Base-by-base conservation (phyloP, 2,329 filamentous ascomycete genomes). In the Coniella lustricola region DNA sequence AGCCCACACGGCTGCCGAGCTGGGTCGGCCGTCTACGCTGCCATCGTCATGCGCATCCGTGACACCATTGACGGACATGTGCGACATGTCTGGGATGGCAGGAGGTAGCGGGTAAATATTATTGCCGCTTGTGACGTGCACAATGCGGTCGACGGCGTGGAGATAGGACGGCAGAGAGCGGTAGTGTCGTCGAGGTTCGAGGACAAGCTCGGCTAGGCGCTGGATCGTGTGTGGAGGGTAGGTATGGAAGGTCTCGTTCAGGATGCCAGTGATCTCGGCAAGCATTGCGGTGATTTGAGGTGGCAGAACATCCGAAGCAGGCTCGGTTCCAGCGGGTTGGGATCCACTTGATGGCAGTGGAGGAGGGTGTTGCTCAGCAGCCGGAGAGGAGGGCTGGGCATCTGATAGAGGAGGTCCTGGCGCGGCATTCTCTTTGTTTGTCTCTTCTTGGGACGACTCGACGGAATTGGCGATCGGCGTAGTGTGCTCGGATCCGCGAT, bases 171-270 rank as follows among this genome's bases (percentile, higher is more conserved):
- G 81, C 3, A 97, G 76, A 46, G 82, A 85, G 53, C 79, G 81
- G 70, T 97, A 96, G 67, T 95, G 86, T 48, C 76, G 75, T 52
- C 74, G 84, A 1, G 93, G 93, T 21, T 75, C 68, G 32, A 95
- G 73, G 4, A 95, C 72, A 25, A 97, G 82, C 71, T 98, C 93
- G 18, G 90, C 82, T 18, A 98, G 77, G 34, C 93, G 85, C 68
- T 98, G 93, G 53, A 96, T 79, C 3, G 93, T 97, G 64, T 97
- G 89, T 0, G 93, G 93, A 1, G 93, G 91, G 57, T 86, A 79
- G 3, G 73, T 71, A 18, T 78, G 63, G 66, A 98, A 98, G 56
- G 77, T 78, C 3, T 72, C 73, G 43, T 67, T 72, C 34, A 95
- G 72, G 14, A 83, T 81, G 5, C 67, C 65, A 34, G 68, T 74